phyloP scores from a whole-genome alignment of 163 green algal species.

The Volvox carteri region DNA sequence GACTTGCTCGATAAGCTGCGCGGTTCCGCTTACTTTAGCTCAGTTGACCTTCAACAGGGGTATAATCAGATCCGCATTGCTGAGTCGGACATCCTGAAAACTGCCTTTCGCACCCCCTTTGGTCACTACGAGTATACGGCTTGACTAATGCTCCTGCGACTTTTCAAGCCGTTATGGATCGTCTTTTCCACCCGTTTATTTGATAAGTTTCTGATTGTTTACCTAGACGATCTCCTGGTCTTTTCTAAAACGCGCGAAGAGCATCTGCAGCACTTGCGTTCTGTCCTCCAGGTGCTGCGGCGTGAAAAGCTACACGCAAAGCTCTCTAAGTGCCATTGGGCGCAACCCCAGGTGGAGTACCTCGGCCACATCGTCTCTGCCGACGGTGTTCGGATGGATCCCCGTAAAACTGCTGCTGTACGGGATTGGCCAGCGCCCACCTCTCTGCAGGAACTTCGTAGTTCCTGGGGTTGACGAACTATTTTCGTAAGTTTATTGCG shows the following conservation, averaged over 20 bases:
- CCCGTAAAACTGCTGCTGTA: background rate
- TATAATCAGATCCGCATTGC: constrained; percentile 81
- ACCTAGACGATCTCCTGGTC: constrained; percentile 82
- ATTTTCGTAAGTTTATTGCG: constrained; percentile 44
- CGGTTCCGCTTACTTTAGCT: constrained; percentile 70
- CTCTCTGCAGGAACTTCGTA: background rate
- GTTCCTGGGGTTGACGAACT: constrained; percentile 35
- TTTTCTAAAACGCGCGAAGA: constrained; percentile 59
- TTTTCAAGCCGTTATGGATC: constrained; percentile 73
- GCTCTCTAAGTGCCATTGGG: constrained; percentile 3
- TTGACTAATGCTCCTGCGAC: constrained; percentile 77
- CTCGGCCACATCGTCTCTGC: background rate
- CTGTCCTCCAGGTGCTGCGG: constrained; percentile 57
- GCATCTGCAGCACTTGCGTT: constrained; percentile 68
- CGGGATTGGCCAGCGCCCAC: background rate
- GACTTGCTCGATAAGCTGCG: constrained; percentile 77
- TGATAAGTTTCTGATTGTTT: constrained; percentile 71
- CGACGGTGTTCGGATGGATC: constrained; percentile 10
- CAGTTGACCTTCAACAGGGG: constrained; percentile 72
- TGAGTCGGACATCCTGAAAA: constrained; percentile 72
- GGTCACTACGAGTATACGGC: constrained; percentile 82
- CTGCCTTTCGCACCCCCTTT: constrained; percentile 73
- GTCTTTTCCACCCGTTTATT: constrained; percentile 60
- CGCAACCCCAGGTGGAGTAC: background rate
- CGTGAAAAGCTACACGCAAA: constrained; percentile 9